Conservation (phyloP, 2,329 filamentous ascomycete species). For the Endocalyx cinctus region DNA sequence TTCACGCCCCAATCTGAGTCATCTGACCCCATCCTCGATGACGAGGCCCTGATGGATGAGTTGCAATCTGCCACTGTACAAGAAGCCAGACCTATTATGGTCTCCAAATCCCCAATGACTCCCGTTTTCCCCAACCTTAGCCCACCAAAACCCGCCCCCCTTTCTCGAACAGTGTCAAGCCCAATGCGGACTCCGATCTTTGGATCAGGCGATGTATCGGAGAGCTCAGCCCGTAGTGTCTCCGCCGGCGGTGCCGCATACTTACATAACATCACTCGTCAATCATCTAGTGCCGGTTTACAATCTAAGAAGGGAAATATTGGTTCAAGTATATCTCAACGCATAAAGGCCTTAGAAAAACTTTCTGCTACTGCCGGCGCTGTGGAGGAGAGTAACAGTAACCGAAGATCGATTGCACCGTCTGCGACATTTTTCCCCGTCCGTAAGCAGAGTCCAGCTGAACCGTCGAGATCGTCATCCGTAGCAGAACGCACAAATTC, state of each 20-base stretch:
- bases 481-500: constrained; percentile 32
- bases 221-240: constrained; percentile 46
- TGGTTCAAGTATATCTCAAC: constrained; percentile 85
- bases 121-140: constrained; percentile 48
- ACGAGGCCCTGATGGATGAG: constrained; percentile 82
- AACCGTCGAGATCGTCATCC: constrained; percentile 29
- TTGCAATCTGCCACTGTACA: constrained; percentile 76
- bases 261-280: constrained; percentile 50
- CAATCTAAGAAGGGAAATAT: constrained; percentile 73
- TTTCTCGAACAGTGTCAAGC: constrained; percentile 46
- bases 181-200: constrained; percentile 42
- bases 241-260: constrained; percentile 53
- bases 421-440: constrained; percentile 42
- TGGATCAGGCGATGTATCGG: constrained; percentile 40
- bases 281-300: constrained; percentile 44
- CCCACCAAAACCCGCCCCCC: constrained; percentile 26
- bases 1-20: constrained; percentile 32
- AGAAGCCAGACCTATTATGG: constrained; percentile 74
- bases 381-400: constrained; percentile 19
- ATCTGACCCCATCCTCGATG: constrained; percentile 51
- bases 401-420: constrained; percentile 25
- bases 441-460: constrained; percentile 31
- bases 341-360: constrained; percentile 90
- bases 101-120: constrained; percentile 78
- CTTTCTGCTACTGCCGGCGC: constrained; percentile 46